These are phyloP conservation scores for Collariella sp. DNA, from an alignment of 495 filamentous ascomycete species.

Conservation along the genomic window DNA sequence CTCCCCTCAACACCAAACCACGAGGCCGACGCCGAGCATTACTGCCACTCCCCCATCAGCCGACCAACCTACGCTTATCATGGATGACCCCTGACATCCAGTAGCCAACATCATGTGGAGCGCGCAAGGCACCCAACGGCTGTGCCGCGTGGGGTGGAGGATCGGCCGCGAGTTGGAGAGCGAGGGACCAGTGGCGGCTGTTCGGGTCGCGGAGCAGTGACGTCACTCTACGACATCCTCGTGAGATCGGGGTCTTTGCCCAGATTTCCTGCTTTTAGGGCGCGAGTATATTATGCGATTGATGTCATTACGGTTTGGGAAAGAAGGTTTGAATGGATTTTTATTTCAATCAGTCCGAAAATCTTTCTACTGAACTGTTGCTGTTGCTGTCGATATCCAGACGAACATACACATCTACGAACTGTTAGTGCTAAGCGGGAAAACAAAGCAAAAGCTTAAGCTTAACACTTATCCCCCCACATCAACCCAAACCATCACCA, in stretches of 20 bases:
- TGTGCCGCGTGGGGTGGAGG: conserved; percentile 1
- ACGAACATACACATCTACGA: neutral
- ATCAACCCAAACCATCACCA: too few relatives aligned
- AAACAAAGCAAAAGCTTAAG: neutral
- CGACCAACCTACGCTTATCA: too few relatives aligned
- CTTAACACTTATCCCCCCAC: neutral
- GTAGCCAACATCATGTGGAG: neutral
- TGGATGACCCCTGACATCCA: neutral
- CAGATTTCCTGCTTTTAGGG: conserved; percentile 13
- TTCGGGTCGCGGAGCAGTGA: conserved; percentile 7
- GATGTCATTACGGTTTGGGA: neutral
- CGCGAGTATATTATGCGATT: neutral
- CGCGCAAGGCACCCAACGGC: neutral
- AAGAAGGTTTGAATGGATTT: neutral
- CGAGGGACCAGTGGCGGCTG: conserved; percentile 7
- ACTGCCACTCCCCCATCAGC: too few relatives aligned
- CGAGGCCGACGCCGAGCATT: too few relatives aligned
- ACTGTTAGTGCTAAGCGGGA: neutral
- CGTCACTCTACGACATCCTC: conserved; percentile 15
- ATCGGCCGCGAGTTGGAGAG: neutral
- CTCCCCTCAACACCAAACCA: too few relatives aligned
- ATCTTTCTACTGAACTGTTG: too few relatives aligned
- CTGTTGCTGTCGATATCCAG: neutral
- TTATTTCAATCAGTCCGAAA: neutral
- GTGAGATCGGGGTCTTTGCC: neutral